These are phyloP conservation scores for Zygoascus hellenicus DNA, from an alignment of 1,139 yeast species.

Conservation along the genomic window DNA sequence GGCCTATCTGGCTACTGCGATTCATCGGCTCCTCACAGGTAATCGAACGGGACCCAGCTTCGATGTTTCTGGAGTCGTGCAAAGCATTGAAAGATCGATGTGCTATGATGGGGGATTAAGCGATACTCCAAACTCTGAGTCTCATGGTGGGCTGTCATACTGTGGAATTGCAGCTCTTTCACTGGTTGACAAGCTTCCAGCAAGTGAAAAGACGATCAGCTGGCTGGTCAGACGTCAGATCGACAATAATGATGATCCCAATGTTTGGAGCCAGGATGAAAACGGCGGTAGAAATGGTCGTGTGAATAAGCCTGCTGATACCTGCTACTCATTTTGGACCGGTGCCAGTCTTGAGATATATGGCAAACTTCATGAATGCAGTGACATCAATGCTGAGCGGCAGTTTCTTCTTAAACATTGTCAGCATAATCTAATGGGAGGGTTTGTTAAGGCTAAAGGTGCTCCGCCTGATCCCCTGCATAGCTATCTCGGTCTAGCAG, in stretches of 20 bases:
- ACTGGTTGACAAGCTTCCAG: constrained; percentile 48
- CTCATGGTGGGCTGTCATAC: constrained; percentile 84
- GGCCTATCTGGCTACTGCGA: constrained; percentile 67
- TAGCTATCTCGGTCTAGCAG: constrained; percentile 36
- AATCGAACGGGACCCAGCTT: neutral
- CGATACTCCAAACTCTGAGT: constrained; percentile 47
- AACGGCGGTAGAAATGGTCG: constrained; percentile 87
- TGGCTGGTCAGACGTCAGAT: constrained; percentile 18
- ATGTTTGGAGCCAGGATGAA: constrained; percentile 41
- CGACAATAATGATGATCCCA: constrained; percentile 27
- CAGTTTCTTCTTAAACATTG: constrained; percentile 52
- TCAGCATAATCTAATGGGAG: constrained; percentile 67
- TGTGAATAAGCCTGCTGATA: constrained; percentile 75
- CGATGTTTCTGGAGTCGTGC: constrained; percentile 42
- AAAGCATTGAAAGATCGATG: constrained; percentile 35
- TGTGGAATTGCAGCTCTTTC: constrained; percentile 69
- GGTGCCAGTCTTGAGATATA: constrained; percentile 53
- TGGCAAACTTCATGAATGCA: constrained; percentile 28
- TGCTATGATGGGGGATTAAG: constrained; percentile 66
- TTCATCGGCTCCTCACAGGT: constrained; percentile 47
- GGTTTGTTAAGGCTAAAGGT: constrained; percentile 66
- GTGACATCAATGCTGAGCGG: constrained; percentile 38
- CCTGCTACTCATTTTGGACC: constrained; percentile 93
- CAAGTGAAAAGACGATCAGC: constrained; percentile 55
- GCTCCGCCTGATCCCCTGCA: constrained; percentile 50